Evolutionary conservation across 208 protist genomes (phyloP).

Genomic region (Acanthamoeba healyi): DNA sequence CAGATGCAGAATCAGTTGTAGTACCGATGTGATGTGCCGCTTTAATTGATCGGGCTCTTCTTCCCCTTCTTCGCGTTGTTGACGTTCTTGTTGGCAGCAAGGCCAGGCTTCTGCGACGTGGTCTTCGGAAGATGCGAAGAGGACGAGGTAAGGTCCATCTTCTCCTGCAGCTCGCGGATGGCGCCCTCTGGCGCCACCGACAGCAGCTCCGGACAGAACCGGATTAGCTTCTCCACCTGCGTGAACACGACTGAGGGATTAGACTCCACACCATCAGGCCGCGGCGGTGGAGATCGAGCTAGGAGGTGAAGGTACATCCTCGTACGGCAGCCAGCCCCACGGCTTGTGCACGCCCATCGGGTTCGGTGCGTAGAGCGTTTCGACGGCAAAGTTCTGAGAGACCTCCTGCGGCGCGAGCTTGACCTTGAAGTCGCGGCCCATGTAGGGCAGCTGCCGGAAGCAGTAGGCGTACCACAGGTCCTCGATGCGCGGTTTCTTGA

Average conservation of each 20-base stretch:
- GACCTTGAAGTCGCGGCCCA: not conserved
- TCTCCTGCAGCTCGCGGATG: not conserved
- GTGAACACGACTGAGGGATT: not conserved
- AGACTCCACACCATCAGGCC: too few species aligned
- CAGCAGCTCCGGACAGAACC: not conserved
- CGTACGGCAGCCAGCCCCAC: not conserved
- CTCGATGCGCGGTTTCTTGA: not conserved
- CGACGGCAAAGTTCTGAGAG: conserved; percentile 5
- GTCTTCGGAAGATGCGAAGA: not conserved
- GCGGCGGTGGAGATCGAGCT: too few species aligned
- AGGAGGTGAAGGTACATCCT: not conserved
- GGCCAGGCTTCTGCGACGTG: too few species aligned
- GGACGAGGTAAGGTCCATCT: too few species aligned
- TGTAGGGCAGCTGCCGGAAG: conserved; percentile 11
- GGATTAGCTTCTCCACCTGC: not conserved
- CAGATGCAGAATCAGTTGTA: not conserved
- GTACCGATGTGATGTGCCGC: too few species aligned
- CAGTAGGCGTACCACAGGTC: conserved; percentile 45
- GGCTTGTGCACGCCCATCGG: conserved; percentile 33
- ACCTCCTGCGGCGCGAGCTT: conserved; percentile 3
- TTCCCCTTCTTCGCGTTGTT: too few species aligned
- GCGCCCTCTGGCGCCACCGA: conserved; percentile 22
- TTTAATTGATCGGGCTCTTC: too few species aligned
- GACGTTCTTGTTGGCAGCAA: too few species aligned
- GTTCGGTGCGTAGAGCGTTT: not conserved